Evolutionary conservation across 345 rosid species (phyloP).

Genomic region (Eucalyptus curtisii): DNA sequence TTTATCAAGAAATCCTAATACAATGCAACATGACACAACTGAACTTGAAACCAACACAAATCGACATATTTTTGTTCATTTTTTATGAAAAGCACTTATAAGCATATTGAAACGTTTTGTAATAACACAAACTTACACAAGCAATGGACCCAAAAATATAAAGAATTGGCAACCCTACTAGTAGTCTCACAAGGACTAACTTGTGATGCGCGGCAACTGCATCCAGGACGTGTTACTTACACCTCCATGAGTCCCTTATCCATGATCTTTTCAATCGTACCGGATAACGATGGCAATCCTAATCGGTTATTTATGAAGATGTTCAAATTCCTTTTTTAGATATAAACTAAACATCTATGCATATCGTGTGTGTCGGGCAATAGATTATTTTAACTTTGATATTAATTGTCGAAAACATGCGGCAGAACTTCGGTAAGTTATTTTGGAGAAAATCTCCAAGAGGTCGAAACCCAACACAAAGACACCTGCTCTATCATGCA

Average conservation of each 20-base stretch:
- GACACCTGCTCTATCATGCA: neutral
- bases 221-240: neutral
- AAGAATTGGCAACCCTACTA: neutral
- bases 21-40: neutral
- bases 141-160: neutral
- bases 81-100: neutral
- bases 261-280: neutral
- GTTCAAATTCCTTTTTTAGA: neutral
- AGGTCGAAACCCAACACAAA: neutral
- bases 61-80: neutral
- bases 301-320: neutral
- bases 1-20: neutral
- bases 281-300: neutral
- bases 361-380: neutral
- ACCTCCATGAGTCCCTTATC: neutral
- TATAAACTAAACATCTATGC: neutral
- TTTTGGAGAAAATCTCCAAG: neutral
- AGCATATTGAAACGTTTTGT: neutral
- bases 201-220: neutral
- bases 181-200: neutral
- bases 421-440: neutral
- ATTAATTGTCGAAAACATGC: neutral
- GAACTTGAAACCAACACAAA: neutral
- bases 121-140: neutral
- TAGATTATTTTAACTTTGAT: neutral